Conservation (phyloP, 2,329 filamentous ascomycete species). For the Penicillium italicum region DNA sequence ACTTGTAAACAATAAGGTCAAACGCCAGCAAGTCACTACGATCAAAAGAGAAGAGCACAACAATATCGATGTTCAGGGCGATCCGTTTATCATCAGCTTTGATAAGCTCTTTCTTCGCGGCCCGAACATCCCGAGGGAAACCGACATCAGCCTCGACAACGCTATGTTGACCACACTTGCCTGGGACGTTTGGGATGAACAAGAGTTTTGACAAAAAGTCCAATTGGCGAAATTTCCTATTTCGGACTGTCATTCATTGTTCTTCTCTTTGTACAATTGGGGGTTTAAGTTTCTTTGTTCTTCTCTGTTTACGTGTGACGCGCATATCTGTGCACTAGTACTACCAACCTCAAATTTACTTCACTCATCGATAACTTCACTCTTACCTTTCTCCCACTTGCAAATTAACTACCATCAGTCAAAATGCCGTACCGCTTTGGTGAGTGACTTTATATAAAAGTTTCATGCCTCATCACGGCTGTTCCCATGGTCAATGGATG, state of each 20-base stretch:
- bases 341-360: not conserved
- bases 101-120: too few species aligned
- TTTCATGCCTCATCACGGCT: not conserved
- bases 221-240: not conserved
- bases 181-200: too few species aligned
- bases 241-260: not conserved
- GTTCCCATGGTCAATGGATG: not conserved
- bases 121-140: too few species aligned
- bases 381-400: not conserved
- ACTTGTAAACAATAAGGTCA: too few species aligned
- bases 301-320: not conserved
- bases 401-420: not conserved
- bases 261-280: not conserved
- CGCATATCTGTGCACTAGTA: not conserved
- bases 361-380: not conserved
- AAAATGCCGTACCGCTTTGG: slow-evolving; percentile 26
- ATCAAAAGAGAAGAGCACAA: too few species aligned
- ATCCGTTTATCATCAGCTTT: too few species aligned
- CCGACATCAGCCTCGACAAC: too few species aligned
- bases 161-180: too few species aligned
- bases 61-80: too few species aligned
- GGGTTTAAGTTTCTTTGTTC: not conserved
- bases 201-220: too few species aligned
- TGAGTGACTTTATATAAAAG: slow-evolving; percentile 14
- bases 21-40: too few species aligned